Evolutionary conservation across 2,329 filamentous ascomycete species (phyloP).

Genomic region (Alternaria conjuncta): DNA sequence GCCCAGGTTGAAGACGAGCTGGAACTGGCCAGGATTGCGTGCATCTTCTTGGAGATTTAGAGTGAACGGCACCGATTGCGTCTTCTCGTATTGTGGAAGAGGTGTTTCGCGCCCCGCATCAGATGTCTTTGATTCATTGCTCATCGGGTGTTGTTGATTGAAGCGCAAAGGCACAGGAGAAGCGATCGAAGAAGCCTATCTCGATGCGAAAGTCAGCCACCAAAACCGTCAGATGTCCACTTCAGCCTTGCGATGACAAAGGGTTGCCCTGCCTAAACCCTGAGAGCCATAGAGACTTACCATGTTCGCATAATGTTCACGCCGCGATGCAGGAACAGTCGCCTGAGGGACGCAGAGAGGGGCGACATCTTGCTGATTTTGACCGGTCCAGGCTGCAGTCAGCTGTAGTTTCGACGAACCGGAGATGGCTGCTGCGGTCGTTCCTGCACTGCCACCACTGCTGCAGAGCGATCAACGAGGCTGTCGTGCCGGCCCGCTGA

Average conservation of each 20-base stretch:
- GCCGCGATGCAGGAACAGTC: constrained; percentile 16
- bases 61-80: constrained; percentile 34
- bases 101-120: constrained; percentile 33
- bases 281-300: constrained; percentile 15
- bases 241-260: constrained; percentile 13
- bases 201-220: constrained; percentile 11
- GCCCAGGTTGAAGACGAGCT: constrained; percentile 39
- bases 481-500: constrained; percentile 10
- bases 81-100: constrained; percentile 37
- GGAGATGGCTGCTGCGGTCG: constrained; percentile 9
- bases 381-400: constrained; percentile 29
- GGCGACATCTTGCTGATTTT: constrained; percentile 20
- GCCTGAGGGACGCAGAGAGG: constrained; percentile 19
- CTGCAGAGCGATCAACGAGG: constrained; percentile 13
- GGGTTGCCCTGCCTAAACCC: neutral
- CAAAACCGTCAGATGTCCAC: neutral
- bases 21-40: constrained; percentile 39
- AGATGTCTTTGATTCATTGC: constrained; percentile 20
- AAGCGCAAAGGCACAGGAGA: constrained; percentile 26
- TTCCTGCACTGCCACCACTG: constrained; percentile 19
- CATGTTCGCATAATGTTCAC: constrained; percentile 20
- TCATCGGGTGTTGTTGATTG: constrained; percentile 3
- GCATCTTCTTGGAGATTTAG: constrained; percentile 41
- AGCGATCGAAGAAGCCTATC: constrained; percentile 32
- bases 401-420: neutral